Percentiles rank a stretch among this genome's conserved stretches.
phyloP scores from a whole-genome alignment of 1,139 yeast species.

The Saccharomyces hybrid region DNA sequence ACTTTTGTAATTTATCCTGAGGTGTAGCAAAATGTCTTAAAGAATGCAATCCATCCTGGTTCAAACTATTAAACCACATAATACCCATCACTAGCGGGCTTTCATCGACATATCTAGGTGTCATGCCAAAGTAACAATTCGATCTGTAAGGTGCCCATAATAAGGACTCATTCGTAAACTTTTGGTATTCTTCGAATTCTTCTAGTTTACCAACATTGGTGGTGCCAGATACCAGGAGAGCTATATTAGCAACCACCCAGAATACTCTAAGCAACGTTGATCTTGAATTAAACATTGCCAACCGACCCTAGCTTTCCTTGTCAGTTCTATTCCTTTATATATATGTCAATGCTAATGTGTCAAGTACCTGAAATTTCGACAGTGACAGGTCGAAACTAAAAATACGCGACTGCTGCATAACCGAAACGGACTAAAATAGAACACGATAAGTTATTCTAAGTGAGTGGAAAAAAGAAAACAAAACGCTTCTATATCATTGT shows the following conservation, averaged over 20 bases:
- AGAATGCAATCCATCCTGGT: conserved; percentile 45
- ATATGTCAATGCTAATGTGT: background rate
- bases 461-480: background rate
- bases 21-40: conserved; percentile 71
- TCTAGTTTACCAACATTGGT: background rate
- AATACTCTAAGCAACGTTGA: background rate
- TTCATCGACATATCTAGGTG: conserved; percentile 65
- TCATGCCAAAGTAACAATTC: conserved; percentile 73
- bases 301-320: background rate
- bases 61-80: conserved; percentile 79
- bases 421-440: background rate
- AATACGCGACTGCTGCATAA: background rate
- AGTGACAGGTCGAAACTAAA: too few relatives aligned
- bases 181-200: conserved; percentile 21
- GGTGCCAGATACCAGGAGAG: background rate
- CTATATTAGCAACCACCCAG: background rate
- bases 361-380: background rate
- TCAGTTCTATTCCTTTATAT: background rate
- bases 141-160: conserved; percentile 94
- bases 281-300: background rate
- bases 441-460: background rate
- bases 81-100: conserved; percentile 67
- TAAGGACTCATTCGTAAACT: conserved; percentile 37
- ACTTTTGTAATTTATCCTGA: conserved; percentile 63
- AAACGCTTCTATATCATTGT: background rate